Evolutionary conservation across 129 eudicot species (phyloP), one percentile per base, ranked within the genome.

Genomic region (Logfia minima): DNA sequence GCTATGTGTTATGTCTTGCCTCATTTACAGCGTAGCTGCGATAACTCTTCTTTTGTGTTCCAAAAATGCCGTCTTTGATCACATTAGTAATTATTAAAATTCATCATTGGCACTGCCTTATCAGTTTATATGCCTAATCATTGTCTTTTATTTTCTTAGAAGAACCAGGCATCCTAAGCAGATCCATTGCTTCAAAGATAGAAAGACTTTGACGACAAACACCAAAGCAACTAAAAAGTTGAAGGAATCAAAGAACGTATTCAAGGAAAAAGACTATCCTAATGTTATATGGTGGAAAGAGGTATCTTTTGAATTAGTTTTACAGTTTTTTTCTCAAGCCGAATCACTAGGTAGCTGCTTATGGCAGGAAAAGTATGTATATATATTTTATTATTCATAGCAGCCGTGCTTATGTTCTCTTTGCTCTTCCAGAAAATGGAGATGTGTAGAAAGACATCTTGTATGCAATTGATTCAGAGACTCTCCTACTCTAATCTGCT

Each of bases 201-300:
- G 83, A 58, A 87, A 83, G 85, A 24, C 76, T 59, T 72, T 62
- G 66, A 77, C 75, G 61, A 89, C 84, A 31, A 75, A 70, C 41
- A 68, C 84, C 52, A 89, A 70, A 86, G 75, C 93, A 71, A 55
- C 81, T 23, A 87, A 80, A 71, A 87, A 78, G 48, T 55, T 32
- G 24, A 89, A 80, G 68, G 87, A 82, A 55, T 59, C 16, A 24
- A 85, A 75, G 35, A 24, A 62, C 83, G 76, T 75, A 35, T 41
- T 72, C 32, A 88, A 88, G 43, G 90, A 86, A 34, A 91, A 86
- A 80, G 87, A 89, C 80, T 76, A 78, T 71, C 68, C 87, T 60
- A 89, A 93, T 77, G 73, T 91, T 74, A 31, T 86, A 45, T 93
- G 98, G 98, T 93, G 98, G 98, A 89, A 91, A 66, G 98, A 93